These are phyloP conservation scores for Oryza australiensis DNA, from an alignment of 176 grass and related monocot genomes.

Conservation along the genomic window DNA sequence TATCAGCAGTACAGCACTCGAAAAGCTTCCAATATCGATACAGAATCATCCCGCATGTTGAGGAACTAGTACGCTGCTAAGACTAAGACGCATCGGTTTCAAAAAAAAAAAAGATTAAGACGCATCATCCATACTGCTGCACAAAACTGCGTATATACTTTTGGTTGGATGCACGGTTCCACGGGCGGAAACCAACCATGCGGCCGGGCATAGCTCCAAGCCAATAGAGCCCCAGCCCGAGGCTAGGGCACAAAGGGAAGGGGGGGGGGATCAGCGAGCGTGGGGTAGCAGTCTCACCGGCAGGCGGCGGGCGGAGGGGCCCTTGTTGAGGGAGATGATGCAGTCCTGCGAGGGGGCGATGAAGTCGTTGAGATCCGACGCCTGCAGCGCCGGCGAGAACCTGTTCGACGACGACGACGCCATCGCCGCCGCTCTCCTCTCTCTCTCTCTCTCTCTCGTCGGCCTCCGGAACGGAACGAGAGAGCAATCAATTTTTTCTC, in stretches of 20 bases:
- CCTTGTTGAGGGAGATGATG: constrained; percentile 78
- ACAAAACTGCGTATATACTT: no score
- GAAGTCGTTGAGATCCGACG: constrained; percentile 99
- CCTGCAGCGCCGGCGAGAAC: constrained; percentile 89
- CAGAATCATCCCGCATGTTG: background rate
- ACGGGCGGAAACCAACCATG: background rate
- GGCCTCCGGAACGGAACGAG: background rate
- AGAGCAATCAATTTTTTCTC: background rate
- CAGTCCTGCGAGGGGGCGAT: constrained; percentile 95
- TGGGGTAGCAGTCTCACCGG: constrained; percentile 8
- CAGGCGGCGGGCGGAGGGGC: constrained; percentile 45
- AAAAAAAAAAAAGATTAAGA: no score
- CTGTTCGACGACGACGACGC: constrained; percentile 69
- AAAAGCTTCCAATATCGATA: background rate
- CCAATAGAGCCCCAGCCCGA: background rate
- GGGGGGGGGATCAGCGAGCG: background rate
- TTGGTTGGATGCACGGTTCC: no score
- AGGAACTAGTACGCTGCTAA: background rate
- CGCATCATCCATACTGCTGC: background rate
- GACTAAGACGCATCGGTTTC: background rate
- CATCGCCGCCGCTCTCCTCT: background rate
- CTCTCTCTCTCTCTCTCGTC: background rate
- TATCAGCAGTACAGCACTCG: background rate
- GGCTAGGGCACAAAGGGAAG: background rate
- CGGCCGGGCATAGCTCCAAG: background rate